Base-by-base conservation (phyloP, 768 basidiomycete species). In the Lentinula aciculospora region DNA sequence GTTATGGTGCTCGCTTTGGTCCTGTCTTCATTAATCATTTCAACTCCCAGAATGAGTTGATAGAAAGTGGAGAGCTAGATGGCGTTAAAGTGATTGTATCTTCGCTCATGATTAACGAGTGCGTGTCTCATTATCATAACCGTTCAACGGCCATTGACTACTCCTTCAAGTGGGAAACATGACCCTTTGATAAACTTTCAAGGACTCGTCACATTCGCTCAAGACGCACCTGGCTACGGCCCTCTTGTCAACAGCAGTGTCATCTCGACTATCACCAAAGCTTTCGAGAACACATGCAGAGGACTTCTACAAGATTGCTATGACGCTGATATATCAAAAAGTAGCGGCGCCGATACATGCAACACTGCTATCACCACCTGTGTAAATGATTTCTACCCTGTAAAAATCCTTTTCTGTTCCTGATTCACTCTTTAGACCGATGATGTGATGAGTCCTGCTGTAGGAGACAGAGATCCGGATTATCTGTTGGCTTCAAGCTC, bases 11-110 rank as follows among this genome's bases (percentile, higher is more conserved):
- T 9, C 77, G 76, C 51, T 79, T 74, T 58, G 79, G 70, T 1
- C 79, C 79, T 2, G 68, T 68, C 37, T 79, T 80, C 53, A 76
- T 77, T 56, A 72, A 72, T 3, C 76, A 72, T 60, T 79, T 80
- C 61, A 69, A 76, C 9, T 63, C 75, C 51, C 78, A 80, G 63
- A 80, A 77, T 32, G 63, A 64, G 0, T 62, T 72, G 49, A 78
- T 79, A 53, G 58, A 66, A 13, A 63, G 64, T 4, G 72, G 72
- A 23, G 50, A 58, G 1, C 56, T 77, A 31, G 25, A 71, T 28
- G 79, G 71, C 1, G 71, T 73, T 56, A 67, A 66, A 31, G 62
- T 80, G 47, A 40, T 67, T 8, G 74, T 78, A 56, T 73, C 66
- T 54, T 73, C 76, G 1, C 66, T 80, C 28, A 70, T 78, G 74